These are phyloP conservation scores for Amanita pseudoporphyria DNA, from an alignment of 768 basidiomycete species.

Conservation along the genomic window DNA sequence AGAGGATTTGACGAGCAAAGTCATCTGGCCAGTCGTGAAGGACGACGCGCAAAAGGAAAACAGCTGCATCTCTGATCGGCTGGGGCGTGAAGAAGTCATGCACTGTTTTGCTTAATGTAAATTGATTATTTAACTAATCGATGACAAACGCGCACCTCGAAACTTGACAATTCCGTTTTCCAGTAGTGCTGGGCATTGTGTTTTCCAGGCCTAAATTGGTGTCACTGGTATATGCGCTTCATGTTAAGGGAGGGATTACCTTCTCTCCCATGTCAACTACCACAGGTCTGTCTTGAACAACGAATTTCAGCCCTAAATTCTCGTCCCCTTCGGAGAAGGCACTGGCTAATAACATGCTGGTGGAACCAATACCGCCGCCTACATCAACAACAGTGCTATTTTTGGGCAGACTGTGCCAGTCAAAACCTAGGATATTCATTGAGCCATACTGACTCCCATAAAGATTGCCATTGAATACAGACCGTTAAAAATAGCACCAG, in stretches of 20 bases:
- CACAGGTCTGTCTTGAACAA: conserved; percentile 53
- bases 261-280: conserved; percentile 45
- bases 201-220: conserved; percentile 40
- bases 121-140: background rate
- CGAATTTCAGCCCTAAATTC: conserved; percentile 27
- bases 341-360: conserved; percentile 24
- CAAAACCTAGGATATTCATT: conserved; percentile 35
- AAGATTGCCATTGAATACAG: conserved; percentile 11
- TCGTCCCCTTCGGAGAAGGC: conserved; percentile 20
- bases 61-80: conserved; percentile 39
- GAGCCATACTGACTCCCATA: background rate
- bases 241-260: conserved; percentile 18
- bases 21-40: conserved; percentile 75
- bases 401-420: conserved; percentile 43
- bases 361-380: conserved; percentile 57
- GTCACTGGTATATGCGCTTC: conserved; percentile 11
- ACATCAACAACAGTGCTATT: conserved; percentile 54
- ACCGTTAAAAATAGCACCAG: conserved; percentile 50
- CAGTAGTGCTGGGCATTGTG: conserved; percentile 47
- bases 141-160: conserved; percentile 28
- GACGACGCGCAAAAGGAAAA: conserved; percentile 63
- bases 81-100: conserved; percentile 76
- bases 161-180: conserved; percentile 43
- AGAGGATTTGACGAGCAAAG: conserved; percentile 36
- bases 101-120: conserved; percentile 22